Evolutionary conservation across 495 filamentous ascomycete species (phyloP).

Genomic region (Talaromyces proteolyticus): DNA sequence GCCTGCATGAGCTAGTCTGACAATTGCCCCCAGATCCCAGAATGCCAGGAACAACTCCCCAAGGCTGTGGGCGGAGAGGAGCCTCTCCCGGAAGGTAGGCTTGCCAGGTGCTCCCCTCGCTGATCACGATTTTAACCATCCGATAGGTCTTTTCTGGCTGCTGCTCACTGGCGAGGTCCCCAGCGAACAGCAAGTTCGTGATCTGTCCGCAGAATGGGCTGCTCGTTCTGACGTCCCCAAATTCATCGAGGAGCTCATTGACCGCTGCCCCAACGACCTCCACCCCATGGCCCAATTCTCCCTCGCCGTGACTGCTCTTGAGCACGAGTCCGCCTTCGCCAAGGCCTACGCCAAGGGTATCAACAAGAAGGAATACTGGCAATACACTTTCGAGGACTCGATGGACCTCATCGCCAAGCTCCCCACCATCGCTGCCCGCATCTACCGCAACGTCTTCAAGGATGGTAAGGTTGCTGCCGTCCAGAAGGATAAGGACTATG

Average conservation of each 20-base stretch:
- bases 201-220: slow-evolving; percentile 97
- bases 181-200: slow-evolving; percentile 93
- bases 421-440: slow-evolving; percentile 92
- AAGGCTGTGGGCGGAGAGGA: slow-evolving; percentile 94
- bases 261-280: slow-evolving; percentile 96
- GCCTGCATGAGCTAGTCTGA: slow-evolving; percentile 11
- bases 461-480: slow-evolving; percentile 94
- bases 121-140: slow-evolving; percentile 12
- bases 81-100: slow-evolving; percentile 84
- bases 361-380: slow-evolving; percentile 99
- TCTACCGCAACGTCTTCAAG: slow-evolving; percentile 99
- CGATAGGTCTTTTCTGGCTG: slow-evolving; percentile 95
- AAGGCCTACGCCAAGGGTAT: slow-evolving; percentile 98
- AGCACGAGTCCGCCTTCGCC: slow-evolving; percentile 94
- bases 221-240: slow-evolving; percentile 93
- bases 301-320: slow-evolving; percentile 91
- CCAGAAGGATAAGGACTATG: slow-evolving; percentile 97
- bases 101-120: not conserved
- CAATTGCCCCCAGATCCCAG: slow-evolving; percentile 63
- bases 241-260: slow-evolving; percentile 97
- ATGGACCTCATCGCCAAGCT: slow-evolving; percentile 99
- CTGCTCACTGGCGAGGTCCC: slow-evolving; percentile 96
- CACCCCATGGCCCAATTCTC: slow-evolving; percentile 99
- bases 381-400: slow-evolving; percentile 97
- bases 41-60: slow-evolving; percentile 95